Evolutionary conservation across 2,329 filamentous ascomycete genomes (phyloP).

Genomic region (Raffaelea albimanens): DNA sequence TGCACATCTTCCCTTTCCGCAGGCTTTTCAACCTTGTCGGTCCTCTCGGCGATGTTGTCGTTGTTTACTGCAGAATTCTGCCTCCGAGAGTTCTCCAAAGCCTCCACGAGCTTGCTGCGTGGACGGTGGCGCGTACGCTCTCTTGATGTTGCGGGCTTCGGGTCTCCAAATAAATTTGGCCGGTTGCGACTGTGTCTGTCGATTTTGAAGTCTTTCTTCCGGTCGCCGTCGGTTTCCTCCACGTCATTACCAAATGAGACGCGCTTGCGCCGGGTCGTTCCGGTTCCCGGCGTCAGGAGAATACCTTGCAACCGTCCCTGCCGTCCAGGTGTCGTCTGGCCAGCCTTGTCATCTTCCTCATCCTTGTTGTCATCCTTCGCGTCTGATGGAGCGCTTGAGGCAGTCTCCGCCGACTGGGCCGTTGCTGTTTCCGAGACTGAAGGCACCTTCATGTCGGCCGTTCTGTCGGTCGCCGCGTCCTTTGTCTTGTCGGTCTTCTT

Average conservation of each 20-base stretch:
- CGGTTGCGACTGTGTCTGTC: slow-evolving; percentile 10
- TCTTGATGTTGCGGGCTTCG: background rate
- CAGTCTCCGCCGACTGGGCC: background rate
- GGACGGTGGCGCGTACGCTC: slow-evolving; percentile 14
- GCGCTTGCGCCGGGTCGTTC: slow-evolving; percentile 49
- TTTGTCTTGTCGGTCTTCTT: slow-evolving; percentile 19
- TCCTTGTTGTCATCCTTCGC: no score
- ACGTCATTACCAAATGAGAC: slow-evolving; percentile 56
- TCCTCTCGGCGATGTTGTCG: slow-evolving; percentile 1
- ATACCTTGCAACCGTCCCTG: slow-evolving; percentile 39
- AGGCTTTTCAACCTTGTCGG: slow-evolving; percentile 15
- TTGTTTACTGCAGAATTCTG: slow-evolving; percentile 12
- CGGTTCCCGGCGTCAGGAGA: slow-evolving; percentile 54
- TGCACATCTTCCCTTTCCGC: background rate
- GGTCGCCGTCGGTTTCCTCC: slow-evolving; percentile 28
- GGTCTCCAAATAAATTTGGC: slow-evolving; percentile 11
- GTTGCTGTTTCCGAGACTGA: background rate
- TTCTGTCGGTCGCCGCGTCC: slow-evolving; percentile 14
- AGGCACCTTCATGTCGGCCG: background rate
- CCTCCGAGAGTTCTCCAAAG: slow-evolving; percentile 31
- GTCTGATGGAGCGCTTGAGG: no score
- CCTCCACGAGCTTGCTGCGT: slow-evolving; percentile 34
- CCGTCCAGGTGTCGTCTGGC: slow-evolving; percentile 6
- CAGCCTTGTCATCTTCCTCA: background rate
- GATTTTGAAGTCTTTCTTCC: slow-evolving; percentile 17